Evolutionary conservation across 306 rosid genomes (phyloP), one percentile per base, ranked within the genome.

Genomic region (Lithocarpus polystachyus): DNA sequence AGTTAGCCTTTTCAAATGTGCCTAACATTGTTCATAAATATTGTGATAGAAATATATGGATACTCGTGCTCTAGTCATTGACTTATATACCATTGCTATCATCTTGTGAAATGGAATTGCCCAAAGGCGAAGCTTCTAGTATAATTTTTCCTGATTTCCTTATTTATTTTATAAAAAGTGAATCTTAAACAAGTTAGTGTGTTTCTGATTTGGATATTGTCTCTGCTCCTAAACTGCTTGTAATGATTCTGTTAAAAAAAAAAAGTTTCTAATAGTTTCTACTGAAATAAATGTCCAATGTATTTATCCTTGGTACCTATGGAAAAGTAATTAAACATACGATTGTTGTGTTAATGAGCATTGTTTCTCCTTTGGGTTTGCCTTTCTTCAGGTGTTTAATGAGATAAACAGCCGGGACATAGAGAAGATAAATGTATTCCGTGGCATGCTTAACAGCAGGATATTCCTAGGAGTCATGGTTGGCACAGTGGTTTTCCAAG

Each of bases 391-490:
- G 98, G 98, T 95, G 82, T 95, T 95, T 61, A 95, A 95, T 81
- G 96, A 95, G 87, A 88, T 95, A 74, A 93, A 93, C 85, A 91
- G 98, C 84, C 91, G 99, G 75, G 93, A 90, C 14, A 89, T 95
- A 22, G 97, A 90, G 81, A 89, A 87, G 83, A 90, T 93, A 87
- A 95, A 95, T 83, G 74, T 95, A 60, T 90, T 93, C 80, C 88
- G 86, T 31, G 97, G 98, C 84, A 89, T 95, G 78, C 90, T 93
- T 64, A 56, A 74, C 68, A 91, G 97, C 86, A 89, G 97, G 97
- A 74, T 95, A 69, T 95, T 95, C 75, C 20, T 95, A 84, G 77
- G 71, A 13, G 87, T 95, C 54, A 86, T 95, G 56, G 84, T 83
- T 3, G 40, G 77, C 79, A 91, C 99, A 0, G 90, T 82, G 53